Conservation (phyloP, 768 basidiomycete genomes). For the Xerocomellus intermedius region DNA sequence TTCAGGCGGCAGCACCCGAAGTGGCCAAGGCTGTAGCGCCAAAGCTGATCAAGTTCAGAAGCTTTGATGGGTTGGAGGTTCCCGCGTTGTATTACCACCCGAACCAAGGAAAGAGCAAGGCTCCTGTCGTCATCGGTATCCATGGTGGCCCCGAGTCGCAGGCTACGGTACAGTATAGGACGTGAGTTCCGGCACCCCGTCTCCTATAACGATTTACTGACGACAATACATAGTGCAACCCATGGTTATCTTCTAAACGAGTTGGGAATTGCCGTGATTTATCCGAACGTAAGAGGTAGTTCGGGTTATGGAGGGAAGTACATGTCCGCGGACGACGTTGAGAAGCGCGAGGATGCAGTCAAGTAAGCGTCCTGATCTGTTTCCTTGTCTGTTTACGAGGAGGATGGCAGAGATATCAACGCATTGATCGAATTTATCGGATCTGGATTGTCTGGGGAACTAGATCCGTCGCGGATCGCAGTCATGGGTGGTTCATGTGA, state of each 20-base stretch:
- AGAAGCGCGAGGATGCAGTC: slow-evolving; percentile 44
- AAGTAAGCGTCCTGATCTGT: slow-evolving; percentile 27
- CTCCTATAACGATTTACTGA: background rate
- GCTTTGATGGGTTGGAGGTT: slow-evolving; percentile 41
- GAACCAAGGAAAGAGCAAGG: slow-evolving; percentile 21
- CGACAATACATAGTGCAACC: slow-evolving; percentile 22
- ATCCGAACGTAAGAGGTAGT: slow-evolving; percentile 45
- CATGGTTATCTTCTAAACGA: slow-evolving; percentile 45
- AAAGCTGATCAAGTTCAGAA: slow-evolving; percentile 37
- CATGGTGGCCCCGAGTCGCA: slow-evolving; percentile 42
- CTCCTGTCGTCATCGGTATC: slow-evolving; percentile 37
- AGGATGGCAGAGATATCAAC: slow-evolving; percentile 35
- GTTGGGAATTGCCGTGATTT: slow-evolving; percentile 39
- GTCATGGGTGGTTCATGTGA: slow-evolving; percentile 43
- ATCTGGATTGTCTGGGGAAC: slow-evolving; percentile 31
- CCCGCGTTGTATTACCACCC: slow-evolving; percentile 45
- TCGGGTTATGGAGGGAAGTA: slow-evolving; percentile 41
- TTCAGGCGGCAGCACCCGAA: slow-evolving; percentile 34
- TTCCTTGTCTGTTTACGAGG: background rate
- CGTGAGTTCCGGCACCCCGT: slow-evolving; percentile 21
- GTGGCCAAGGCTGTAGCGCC: slow-evolving; percentile 30
- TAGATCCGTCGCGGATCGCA: slow-evolving; percentile 38
- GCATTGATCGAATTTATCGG: slow-evolving; percentile 37
- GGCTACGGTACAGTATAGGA: slow-evolving; percentile 33
- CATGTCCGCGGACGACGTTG: slow-evolving; percentile 39